Base-by-base conservation (phyloP, 352 stramenopile genomes). In the Thalassiosira tumida region DNA sequence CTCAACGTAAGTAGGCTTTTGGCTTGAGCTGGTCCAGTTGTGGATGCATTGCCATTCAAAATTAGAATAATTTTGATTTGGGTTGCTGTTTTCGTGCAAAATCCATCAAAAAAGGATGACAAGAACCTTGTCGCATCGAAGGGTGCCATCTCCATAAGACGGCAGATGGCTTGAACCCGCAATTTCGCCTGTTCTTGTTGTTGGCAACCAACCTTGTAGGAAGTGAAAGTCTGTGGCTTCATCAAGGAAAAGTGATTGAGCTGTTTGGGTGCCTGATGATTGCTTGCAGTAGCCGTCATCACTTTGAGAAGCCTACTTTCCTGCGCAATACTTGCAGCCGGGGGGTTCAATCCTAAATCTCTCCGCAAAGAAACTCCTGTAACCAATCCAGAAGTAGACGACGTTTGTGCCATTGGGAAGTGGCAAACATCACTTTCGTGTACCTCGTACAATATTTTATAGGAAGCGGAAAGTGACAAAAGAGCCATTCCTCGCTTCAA, bases 401-500 rank as follows among this genome's bases (percentile, higher is more conserved):
- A 62, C 38, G 38, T 35, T 40, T 72, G 47, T 83, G 86, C 15
- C 54, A 65, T 65, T 65, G 54, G 54, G n/a, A n/a, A n/a, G 31
- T 86, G 24, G 21, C 41, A 79, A 15, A 7, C 26, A 43, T 76
- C 37, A 7, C 81, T 29, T 21, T 93, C 81, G 29, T 92, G 76
- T 35, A 84, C 70, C 50, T 94, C 90, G 40, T 96, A 96, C 15
- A 89, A 77, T 43, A 95, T 81, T 77, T 88, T 33, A 41, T 95
- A 80, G 47, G 93, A 90, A 78, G 78, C n/a, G 78, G 47, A 62
- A 64, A 95, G 37, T 29, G 92, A 92, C 21, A 62, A 75, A 65
- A 65, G 67, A 54, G 69, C 41, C 74, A 94, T 89, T 81, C 93
- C 93, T 70, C 93, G 84, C 81, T 89, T 91, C 33, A 96, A 65